A percentile compares a stretch with the other conserved stretches of the same genome.
These are phyloP conservation scores for Luffa acutangula DNA, from an alignment of 306 rosid genomes.

Conservation along the genomic window DNA sequence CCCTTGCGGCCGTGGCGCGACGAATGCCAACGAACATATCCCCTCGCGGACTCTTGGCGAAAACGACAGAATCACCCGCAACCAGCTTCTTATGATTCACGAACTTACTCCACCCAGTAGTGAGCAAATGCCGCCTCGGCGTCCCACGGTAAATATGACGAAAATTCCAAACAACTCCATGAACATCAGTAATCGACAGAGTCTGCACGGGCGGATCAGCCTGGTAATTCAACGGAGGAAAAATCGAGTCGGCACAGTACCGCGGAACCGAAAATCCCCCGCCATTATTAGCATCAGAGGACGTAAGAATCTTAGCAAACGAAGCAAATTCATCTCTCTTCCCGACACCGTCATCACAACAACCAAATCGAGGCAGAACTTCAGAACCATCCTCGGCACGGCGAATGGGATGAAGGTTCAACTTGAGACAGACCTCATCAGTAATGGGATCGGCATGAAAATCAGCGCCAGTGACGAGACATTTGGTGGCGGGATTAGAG, in stretches of 20 bases:
- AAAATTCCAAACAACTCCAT: constrained; percentile 50
- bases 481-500: constrained; percentile 27
- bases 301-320: constrained; percentile 52
- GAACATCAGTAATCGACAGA: constrained; percentile 41
- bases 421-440: constrained; percentile 56
- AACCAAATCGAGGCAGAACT: neutral
- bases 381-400: neutral
- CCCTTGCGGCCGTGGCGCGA: constrained; percentile 20
- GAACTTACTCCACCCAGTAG: constrained; percentile 81
- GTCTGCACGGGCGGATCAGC: constrained; percentile 60
- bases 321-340: constrained; percentile 21
- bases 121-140: constrained; percentile 68
- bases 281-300: constrained; percentile 79
- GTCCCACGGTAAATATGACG: constrained; percentile 70
- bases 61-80: constrained; percentile 62
- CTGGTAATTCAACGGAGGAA: constrained; percentile 44
- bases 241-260: constrained; percentile 56
- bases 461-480: constrained; percentile 20
- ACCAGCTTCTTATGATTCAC: constrained; percentile 59
- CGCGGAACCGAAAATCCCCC: constrained; percentile 81
- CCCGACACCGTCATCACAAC: neutral
- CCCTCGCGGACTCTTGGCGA: constrained; percentile 30
- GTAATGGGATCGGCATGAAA: constrained; percentile 41
- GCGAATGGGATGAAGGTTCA: constrained; percentile 33
- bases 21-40: constrained; percentile 49